phyloP scores from a whole-genome alignment of 768 basidiomycete genomes.

The Psilocybe cubensis region DNA sequence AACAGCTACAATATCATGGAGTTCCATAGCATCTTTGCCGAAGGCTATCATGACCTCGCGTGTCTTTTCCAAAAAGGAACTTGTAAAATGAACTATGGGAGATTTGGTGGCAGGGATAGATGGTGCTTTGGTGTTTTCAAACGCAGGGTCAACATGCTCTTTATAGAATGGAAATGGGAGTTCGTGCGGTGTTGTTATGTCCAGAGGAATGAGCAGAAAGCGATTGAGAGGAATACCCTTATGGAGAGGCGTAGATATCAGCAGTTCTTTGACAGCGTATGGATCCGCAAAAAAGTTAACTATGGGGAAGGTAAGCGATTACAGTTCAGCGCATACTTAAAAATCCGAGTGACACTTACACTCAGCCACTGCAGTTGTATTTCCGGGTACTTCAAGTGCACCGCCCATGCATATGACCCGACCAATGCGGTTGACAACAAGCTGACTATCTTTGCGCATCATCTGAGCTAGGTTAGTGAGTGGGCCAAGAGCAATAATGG shows the following conservation, averaged over 20 bases:
- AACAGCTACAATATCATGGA: constrained; percentile 89
- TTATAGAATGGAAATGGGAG: constrained; percentile 73
- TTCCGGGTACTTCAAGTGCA: constrained; percentile 89
- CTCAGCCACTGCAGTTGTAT: constrained; percentile 80
- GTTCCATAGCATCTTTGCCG: constrained; percentile 85
- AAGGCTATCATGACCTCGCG: constrained; percentile 78
- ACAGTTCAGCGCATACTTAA: background rate
- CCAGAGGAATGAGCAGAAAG: constrained; percentile 74
- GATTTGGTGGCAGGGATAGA: constrained; percentile 52
- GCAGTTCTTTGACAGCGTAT: constrained; percentile 73
- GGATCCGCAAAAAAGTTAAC: constrained; percentile 92
- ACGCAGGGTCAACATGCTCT: constrained; percentile 60
- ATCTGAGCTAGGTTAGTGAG: constrained; percentile 80
- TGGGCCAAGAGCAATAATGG: constrained; percentile 77
- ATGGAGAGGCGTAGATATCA: constrained; percentile 43
- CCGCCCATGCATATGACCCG: constrained; percentile 94
- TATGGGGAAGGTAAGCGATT: constrained; percentile 27
- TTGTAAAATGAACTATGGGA: constrained; percentile 77
- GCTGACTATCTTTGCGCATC: constrained; percentile 54
- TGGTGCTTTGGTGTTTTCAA: constrained; percentile 50
- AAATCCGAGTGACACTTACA: constrained; percentile 52
- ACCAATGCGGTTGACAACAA: constrained; percentile 62
- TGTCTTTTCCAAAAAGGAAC: constrained; percentile 75
- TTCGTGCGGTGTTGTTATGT: constrained; percentile 81
- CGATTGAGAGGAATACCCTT: constrained; percentile 64